Base-by-base conservation (phyloP, 1,284 basidiomycete genomes). In the Cystobasidium slooffiae region DNA sequence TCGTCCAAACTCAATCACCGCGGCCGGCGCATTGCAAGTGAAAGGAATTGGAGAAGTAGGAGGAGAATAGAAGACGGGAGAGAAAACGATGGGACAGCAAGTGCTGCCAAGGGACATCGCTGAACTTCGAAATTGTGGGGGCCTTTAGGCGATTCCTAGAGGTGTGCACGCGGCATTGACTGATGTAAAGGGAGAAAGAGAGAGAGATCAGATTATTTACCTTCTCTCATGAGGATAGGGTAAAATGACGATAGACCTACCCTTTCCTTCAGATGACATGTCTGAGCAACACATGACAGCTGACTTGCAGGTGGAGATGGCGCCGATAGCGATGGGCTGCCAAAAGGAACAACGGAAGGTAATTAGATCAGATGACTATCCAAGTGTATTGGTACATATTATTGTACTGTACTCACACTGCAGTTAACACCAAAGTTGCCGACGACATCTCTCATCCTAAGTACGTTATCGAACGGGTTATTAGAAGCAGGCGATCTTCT, bases 291-390 rank as follows among this genome's bases (percentile, higher is more conserved):
- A 61, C 37, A 61, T 44, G 37, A 44, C 37, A 39, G 58, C 43
- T 44, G 58, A 61, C 43, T 61, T 61, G 58, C 58, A 61, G 58
- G 37, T 61, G 9, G 58, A 61, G 58, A 61, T 39, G 18, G 58
- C 58, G 39, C 58, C 43, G 16, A 61, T 61, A 22, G 37, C 58
- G 58, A 61, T n/a, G 31, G 58, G 58, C 58, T 61, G 58, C 58
- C 5, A 22, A 14, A 10, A 18, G 31, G 37, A 18, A 44, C 9
- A 12, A 41, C n/a, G 37, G 43, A 12, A 52, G 18, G 16, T 22
- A 52, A 18, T 22, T 18, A n/a, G 2, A 61, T 61, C 16, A 41
- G 37, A 10, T 2, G 39, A 31, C 39, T n/a, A 16, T 37, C 8
- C 37, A 12, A 31, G 20, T 31, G n/a, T 12, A 39, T 43, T n/a